Evolutionary conservation across 1,139 yeast species (phyloP).

Genomic region (Hyphopichia burtonii): DNA sequence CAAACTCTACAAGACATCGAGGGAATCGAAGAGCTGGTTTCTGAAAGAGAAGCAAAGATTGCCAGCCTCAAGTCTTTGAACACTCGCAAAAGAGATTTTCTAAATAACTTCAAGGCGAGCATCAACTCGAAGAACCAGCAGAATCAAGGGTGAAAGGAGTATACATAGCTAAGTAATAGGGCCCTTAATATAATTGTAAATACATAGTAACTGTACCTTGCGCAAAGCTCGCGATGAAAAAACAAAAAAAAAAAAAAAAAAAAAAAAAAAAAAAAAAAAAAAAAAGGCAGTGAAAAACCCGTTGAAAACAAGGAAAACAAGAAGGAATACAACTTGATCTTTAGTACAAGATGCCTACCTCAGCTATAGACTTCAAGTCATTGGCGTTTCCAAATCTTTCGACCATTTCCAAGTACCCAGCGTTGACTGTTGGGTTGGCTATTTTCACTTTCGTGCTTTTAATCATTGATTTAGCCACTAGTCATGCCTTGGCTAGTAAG

Average conservation of each 20-base stretch:
- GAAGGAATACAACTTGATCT: too few species aligned
- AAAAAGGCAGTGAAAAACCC: too few species aligned
- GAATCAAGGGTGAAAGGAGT: too few species aligned
- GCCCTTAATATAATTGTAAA: too few species aligned
- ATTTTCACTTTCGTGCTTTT: slow-evolving; percentile 50
- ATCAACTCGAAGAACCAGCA: not conserved
- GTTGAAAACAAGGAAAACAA: too few species aligned
- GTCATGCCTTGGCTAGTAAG: slow-evolving; percentile 15
- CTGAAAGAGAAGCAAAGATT: slow-evolving; percentile 26
- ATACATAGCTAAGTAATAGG: too few species aligned
- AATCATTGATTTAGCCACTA: slow-evolving; percentile 25
- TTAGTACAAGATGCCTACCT: slow-evolving; percentile 4
- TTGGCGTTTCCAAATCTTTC: slow-evolving; percentile 8
- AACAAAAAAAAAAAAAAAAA: too few species aligned
- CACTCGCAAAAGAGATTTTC: slow-evolving; percentile 23
- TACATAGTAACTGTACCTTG: too few species aligned
- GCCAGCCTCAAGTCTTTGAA: slow-evolving; percentile 25
- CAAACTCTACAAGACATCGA: slow-evolving; percentile 35
- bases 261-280: too few species aligned
- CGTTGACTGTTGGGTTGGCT: slow-evolving; percentile 63
- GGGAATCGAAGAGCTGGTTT: slow-evolving; percentile 40
- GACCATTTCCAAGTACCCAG: slow-evolving; percentile 41
- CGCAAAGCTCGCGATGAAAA: too few species aligned
- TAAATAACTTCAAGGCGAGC: slow-evolving; percentile 16
- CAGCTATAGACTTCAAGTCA: slow-evolving; percentile 7